Conservation (phyloP, 192 early-diverging fungal genomes). For the Podila epicladia region DNA sequence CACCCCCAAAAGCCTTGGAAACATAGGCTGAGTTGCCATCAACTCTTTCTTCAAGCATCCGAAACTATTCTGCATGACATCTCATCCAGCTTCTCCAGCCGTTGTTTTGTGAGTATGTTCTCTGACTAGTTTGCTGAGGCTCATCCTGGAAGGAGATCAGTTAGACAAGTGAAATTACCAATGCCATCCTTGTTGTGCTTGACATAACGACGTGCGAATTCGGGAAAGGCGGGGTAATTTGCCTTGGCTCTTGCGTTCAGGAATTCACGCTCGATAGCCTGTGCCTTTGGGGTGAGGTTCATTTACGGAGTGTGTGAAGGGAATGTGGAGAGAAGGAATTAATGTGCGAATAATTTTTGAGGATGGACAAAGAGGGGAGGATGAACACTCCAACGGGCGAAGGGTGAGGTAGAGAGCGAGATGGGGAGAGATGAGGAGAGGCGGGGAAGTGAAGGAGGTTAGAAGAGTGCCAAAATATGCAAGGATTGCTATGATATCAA, state of each 20-base stretch:
- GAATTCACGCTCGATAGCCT: slow-evolving; percentile 26
- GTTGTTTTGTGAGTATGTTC: too few relatives aligned
- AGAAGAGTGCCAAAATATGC: neutral
- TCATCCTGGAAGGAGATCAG: too few relatives aligned
- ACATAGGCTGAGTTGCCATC: too few relatives aligned
- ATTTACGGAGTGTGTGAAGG: slow-evolving; percentile 1
- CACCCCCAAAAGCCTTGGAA: too few relatives aligned
- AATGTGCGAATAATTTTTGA: neutral
- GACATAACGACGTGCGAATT: slow-evolving; percentile 29
- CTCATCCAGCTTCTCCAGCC: too few relatives aligned
- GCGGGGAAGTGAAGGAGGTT: neutral
- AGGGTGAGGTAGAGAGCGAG: neutral
- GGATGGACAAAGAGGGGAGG: neutral
- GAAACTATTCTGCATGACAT: too few relatives aligned
- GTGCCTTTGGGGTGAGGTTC: slow-evolving; percentile 26
- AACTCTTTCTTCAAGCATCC: too few relatives aligned
- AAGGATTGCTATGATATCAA: neutral
- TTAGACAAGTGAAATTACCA: neutral
- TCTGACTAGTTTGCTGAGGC: too few relatives aligned
- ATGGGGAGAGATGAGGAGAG: slow-evolving; percentile 6
- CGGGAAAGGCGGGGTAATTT: slow-evolving; percentile 17
- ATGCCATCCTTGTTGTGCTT: slow-evolving; percentile 31
- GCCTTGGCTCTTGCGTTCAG: slow-evolving; percentile 28
- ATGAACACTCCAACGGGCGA: neutral
- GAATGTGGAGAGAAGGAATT: neutral